Conservation (phyloP, 179 eudicot species). For the Sideroxylon spinosum region DNA sequence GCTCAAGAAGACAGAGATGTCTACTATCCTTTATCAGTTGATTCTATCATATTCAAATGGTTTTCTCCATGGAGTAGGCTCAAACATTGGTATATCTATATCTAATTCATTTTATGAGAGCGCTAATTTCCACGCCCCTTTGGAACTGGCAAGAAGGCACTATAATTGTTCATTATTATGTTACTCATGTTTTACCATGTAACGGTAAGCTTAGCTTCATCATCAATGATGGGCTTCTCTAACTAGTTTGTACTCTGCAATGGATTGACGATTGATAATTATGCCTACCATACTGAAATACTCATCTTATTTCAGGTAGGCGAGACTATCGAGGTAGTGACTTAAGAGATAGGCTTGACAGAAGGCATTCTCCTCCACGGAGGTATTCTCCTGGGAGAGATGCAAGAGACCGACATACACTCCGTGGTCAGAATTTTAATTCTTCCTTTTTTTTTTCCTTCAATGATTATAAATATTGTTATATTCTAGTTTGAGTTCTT, state of each 20-base stretch:
- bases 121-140: constrained; percentile 42
- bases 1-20: constrained; percentile 47
- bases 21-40: constrained; percentile 33
- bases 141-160: constrained; percentile 51
- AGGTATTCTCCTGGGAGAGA: constrained; percentile 62
- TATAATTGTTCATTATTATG: constrained; percentile 51
- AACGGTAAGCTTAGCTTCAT: constrained; percentile 64
- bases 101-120: constrained; percentile 46
- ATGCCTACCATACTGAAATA: constrained; percentile 13
- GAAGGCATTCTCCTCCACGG: constrained; percentile 61
- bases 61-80: constrained; percentile 49
- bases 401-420: constrained; percentile 36
- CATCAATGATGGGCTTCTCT: constrained; percentile 22
- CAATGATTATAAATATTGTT: background rate
- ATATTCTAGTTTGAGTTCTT: background rate
- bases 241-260: constrained; percentile 14
- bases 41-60: constrained; percentile 37
- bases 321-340: constrained; percentile 48
- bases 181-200: constrained; percentile 49
- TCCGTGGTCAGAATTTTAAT: constrained; percentile 47
- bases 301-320: constrained; percentile 48
- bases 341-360: constrained; percentile 71
- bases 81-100: constrained; percentile 44
- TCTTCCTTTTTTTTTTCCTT: constrained; percentile 8
- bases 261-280: background rate